Base-by-base conservation (phyloP, 192 early-diverging fungal genomes). In the Backusella morwellensis region DNA sequence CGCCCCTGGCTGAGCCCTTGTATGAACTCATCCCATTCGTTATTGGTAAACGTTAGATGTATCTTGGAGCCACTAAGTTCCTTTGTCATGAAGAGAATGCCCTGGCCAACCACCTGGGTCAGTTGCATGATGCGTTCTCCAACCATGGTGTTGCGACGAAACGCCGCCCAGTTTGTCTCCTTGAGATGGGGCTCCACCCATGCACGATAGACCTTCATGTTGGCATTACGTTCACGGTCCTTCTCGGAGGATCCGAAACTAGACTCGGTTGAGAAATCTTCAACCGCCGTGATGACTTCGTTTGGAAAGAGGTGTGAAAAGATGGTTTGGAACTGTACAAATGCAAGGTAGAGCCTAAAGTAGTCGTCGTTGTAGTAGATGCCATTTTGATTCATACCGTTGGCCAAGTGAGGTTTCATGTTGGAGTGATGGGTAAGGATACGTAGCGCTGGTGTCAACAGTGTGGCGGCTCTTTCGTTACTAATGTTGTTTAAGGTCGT, bases 31-130 rank as follows among this genome's bases (percentile, higher is more conserved):
- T 84, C 82, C 82, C 82, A 84, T 70, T 84, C 82, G 35, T 76
- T 77, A 36, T 84, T 84, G 0, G 82, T 84, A 38, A 84, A 84
- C 15, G 82, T 84, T 17, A 84, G 47, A 36, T 84, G 82, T 8
- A 86, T 56, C 56, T 86, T 86, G 0, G 83, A 82, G 15, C 85
- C 85, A n/a, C 81, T 82, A 8, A 86, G 50, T 75, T 86, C 85
- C 52, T 86, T 86, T 21, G 85, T 86, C 85, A 86, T 82, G 15
- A 86, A 44, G 12, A 86, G 63, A 8, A 86, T 79, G 5, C 85
- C 85, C 56, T 84, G 76, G n/a, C 85, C 85, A 7, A 84, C 70
- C 8, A 78, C 63, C 67, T 80, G 76, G 6, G 76, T 76, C 42
- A 84, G n/a, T 14, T 78, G 82, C 73, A 80, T 69, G 70, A 84